A percentile compares a stretch with the other conserved stretches of the same genome.
Evolutionary conservation across 2,329 filamentous ascomycete species (phyloP).

Genomic region (Microcyclosporella mali): DNA sequence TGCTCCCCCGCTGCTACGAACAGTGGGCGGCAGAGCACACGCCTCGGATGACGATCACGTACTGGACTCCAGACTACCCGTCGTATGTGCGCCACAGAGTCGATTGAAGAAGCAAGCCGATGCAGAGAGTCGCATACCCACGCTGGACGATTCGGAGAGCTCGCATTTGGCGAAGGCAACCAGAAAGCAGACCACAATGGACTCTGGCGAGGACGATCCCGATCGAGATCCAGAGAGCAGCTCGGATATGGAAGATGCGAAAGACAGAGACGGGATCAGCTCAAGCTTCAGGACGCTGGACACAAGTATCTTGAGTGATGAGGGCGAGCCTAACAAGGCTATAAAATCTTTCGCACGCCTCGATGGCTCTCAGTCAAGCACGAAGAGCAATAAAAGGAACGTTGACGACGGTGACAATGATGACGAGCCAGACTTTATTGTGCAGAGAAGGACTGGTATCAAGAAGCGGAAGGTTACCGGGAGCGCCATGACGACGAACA

Average conservation of each 20-base stretch:
- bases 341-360: neutral
- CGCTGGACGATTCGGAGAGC: conserved; percentile 1
- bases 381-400: neutral
- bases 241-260: conserved; percentile 3
- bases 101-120: neutral
- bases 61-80: conserved; percentile 1
- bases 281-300: neutral
- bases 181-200: no score
- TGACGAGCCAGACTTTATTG: neutral
- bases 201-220: conserved; percentile 3
- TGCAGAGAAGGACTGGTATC: neutral
- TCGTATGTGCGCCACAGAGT: neutral
- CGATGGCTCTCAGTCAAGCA: neutral
- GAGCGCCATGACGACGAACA: neutral
- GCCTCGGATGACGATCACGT: conserved; percentile 35
- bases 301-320: neutral
- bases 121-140: neutral
- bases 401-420: neutral
- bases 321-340: neutral
- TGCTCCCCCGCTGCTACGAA: conserved; percentile 24
- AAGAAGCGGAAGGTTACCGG: neutral
- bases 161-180: neutral
- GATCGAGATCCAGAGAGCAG: conserved; percentile 7
- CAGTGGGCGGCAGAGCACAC: conserved; percentile 31
- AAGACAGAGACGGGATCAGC: neutral